These are phyloP conservation scores for Boletus rex-veris DNA, from an alignment of 768 basidiomycete species.

Conservation along the genomic window DNA sequence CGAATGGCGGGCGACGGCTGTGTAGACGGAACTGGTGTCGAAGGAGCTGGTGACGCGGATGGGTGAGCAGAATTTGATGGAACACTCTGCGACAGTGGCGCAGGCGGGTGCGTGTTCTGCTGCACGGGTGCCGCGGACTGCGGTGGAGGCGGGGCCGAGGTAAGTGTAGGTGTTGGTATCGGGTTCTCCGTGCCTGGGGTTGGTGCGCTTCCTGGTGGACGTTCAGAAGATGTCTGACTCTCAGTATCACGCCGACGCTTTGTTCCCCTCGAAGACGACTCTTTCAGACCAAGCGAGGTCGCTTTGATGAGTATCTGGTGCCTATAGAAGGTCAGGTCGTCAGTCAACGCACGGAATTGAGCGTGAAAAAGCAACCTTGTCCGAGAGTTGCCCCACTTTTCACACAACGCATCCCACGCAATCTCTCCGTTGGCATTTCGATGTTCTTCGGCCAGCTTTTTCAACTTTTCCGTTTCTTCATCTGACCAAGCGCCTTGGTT, in stretches of 20 bases:
- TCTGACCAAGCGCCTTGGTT: conserved; percentile 78
- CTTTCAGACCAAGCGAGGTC: conserved; percentile 73
- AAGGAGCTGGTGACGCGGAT: conserved; percentile 34
- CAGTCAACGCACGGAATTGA: background rate
- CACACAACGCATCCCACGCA: conserved; percentile 77
- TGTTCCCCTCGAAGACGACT: conserved; percentile 59
- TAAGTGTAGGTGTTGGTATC: conserved; percentile 11
- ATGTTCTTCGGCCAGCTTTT: conserved; percentile 66
- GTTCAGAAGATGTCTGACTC: conserved; percentile 27
- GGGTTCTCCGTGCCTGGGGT: conserved; percentile 20
- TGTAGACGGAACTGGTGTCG: conserved; percentile 31
- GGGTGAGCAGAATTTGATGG: conserved; percentile 25
- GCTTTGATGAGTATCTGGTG: conserved; percentile 84
- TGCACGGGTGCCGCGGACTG: conserved; percentile 17
- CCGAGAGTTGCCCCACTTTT: conserved; percentile 69
- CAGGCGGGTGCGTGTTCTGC: conserved; percentile 29
- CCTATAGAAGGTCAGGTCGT: conserved; percentile 34
- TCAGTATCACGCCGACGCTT: conserved; percentile 56
- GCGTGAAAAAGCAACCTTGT: conserved; percentile 50
- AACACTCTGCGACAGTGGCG: conserved; percentile 30
- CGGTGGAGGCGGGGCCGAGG: conserved; percentile 27
- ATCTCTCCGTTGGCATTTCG: conserved; percentile 46
- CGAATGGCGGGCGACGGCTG: conserved; percentile 36
- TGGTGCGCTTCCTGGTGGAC: conserved; percentile 20
- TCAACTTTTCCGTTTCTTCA: conserved; percentile 68